Percentiles rank a stretch among this genome's conserved stretches.
These are phyloP conservation scores for Arctium minus DNA, from an alignment of 129 eudicot species.

Conservation along the genomic window DNA sequence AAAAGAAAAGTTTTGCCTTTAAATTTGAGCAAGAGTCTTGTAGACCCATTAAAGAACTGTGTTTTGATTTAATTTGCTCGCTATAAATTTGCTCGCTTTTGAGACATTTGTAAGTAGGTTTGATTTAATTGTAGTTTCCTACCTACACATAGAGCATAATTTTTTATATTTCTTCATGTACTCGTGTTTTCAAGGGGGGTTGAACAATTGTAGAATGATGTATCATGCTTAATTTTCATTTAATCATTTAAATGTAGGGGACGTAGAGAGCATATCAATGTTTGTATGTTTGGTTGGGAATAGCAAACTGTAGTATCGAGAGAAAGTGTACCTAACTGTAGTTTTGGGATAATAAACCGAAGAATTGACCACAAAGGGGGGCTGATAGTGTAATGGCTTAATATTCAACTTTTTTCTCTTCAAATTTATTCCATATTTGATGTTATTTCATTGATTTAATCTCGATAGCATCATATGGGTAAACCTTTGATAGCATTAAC, in stretches of 20 bases:
- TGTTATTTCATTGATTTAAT: too few species aligned
- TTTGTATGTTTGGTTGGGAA: not conserved
- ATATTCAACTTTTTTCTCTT: too few species aligned
- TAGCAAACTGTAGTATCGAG: not conserved
- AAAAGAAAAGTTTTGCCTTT: too few species aligned
- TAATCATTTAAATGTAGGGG: not conserved
- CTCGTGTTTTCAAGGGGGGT: not conserved
- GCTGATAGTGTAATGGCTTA: too few species aligned
- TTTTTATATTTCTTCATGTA: not conserved
- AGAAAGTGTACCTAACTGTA: not conserved
- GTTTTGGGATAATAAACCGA: too few species aligned
- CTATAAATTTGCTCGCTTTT: not conserved
- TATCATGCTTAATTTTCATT: not conserved
- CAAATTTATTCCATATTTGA: too few species aligned
- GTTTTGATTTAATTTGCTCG: too few species aligned
- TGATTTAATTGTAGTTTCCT: not conserved
- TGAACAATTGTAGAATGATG: not conserved
- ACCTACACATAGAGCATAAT: not conserved
- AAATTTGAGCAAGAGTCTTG: too few species aligned
- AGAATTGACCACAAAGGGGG: too few species aligned
- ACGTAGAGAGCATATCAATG: not conserved
- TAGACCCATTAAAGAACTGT: too few species aligned
- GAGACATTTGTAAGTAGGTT: not conserved
- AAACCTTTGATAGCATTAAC: too few species aligned
- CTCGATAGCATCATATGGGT: too few species aligned